Evolutionary conservation across 352 stramenopile species (phyloP).

Genomic region (Phytophthora litchii): DNA sequence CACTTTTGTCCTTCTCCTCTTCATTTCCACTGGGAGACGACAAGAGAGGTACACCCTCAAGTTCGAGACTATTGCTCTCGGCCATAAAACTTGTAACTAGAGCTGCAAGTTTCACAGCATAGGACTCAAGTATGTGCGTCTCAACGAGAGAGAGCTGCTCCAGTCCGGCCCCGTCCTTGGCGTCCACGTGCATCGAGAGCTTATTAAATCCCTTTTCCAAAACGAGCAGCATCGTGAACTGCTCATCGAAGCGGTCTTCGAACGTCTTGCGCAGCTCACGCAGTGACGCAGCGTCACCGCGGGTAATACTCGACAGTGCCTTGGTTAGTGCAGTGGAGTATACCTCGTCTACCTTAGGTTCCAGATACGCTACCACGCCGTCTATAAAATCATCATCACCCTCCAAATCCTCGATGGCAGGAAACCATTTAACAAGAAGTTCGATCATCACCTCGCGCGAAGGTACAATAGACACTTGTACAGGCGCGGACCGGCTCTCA

Average conservation of each 20-base stretch:
- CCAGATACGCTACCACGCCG: slow-evolving; percentile 49
- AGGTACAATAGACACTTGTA: slow-evolving; percentile 51
- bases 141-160: slow-evolving; percentile 62
- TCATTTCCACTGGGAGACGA: slow-evolving; percentile 14
- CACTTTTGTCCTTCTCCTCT: slow-evolving; percentile 1
- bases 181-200: slow-evolving; percentile 61
- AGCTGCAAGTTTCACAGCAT: slow-evolving; percentile 53
- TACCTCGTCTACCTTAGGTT: slow-evolving; percentile 47
- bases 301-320: slow-evolving; percentile 67
- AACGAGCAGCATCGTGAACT: slow-evolving; percentile 49
- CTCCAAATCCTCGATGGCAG: slow-evolving; percentile 48
- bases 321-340: slow-evolving; percentile 58
- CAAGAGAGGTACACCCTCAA: slow-evolving; percentile 57
- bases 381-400: slow-evolving; percentile 77
- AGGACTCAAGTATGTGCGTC: slow-evolving; percentile 56
- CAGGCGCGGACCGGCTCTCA: slow-evolving; percentile 6
- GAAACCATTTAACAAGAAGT: slow-evolving; percentile 57
- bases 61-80: slow-evolving; percentile 60
- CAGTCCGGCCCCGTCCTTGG: slow-evolving; percentile 42
- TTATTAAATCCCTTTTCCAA: slow-evolving; percentile 79
- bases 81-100: slow-evolving; percentile 73
- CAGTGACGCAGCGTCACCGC: slow-evolving; percentile 72
- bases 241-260: slow-evolving; percentile 79
- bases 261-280: slow-evolving; percentile 76
- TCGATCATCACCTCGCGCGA: slow-evolving; percentile 45